Evolutionary conservation across 164 flowering plant species (phyloP).

Genomic region (Chimonanthus praecox): DNA sequence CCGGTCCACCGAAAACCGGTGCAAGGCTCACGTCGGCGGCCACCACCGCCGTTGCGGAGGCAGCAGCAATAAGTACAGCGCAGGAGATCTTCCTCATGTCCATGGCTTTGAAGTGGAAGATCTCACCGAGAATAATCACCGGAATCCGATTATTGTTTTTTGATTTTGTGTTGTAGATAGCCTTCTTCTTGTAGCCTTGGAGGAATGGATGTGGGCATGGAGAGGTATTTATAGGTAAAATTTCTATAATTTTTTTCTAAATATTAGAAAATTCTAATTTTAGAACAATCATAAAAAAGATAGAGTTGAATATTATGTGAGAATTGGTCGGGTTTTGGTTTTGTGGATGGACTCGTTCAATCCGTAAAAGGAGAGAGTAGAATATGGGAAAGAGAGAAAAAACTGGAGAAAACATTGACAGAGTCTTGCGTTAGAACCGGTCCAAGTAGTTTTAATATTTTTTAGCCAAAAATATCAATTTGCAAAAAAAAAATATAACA

Average conservation of each 20-base stretch:
- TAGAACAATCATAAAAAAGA: background rate
- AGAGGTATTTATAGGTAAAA: background rate
- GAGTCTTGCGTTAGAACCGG: background rate
- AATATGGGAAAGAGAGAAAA: background rate
- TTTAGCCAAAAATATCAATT: no score
- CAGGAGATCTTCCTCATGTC: slow-evolving; percentile 19
- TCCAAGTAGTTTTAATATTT: no score
- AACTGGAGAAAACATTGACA: background rate
- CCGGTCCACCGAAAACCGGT: slow-evolving; percentile 2
- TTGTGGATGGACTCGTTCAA: background rate
- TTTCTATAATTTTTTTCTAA: background rate
- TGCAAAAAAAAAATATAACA: no score
- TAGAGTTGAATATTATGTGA: background rate
- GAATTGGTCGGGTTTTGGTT: background rate
- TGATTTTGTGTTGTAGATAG: background rate
- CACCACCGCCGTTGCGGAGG: slow-evolving; percentile 7
- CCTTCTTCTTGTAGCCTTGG: slow-evolving; percentile 1
- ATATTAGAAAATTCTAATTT: no score
- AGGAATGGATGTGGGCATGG: background rate
- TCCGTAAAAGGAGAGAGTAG: background rate
- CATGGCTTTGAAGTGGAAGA: background rate
- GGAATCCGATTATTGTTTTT: background rate
- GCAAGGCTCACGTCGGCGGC: slow-evolving; percentile 2
- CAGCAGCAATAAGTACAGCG: slow-evolving; percentile 12
- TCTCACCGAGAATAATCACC: slow-evolving; percentile 3